phyloP scores from a whole-genome alignment of 2,329 filamentous ascomycete genomes.

The Fusarium keratoplasticum region DNA sequence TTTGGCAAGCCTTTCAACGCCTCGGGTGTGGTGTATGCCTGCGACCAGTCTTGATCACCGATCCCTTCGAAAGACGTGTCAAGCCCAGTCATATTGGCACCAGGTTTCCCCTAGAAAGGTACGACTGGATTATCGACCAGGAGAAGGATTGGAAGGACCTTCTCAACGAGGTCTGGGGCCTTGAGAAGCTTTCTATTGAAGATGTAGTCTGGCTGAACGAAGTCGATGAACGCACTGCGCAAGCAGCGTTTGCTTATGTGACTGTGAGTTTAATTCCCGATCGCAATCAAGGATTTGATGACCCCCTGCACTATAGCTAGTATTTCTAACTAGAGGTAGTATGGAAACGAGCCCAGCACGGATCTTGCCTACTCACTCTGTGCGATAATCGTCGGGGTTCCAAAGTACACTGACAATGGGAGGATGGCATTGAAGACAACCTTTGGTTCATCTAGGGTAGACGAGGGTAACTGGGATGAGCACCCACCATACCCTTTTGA shows the following conservation, averaged over 20 bases:
- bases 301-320: neutral
- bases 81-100: neutral
- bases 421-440: neutral
- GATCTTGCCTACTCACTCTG: neutral
- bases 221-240: neutral
- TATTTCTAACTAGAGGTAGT: neutral
- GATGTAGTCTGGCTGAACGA: constrained; percentile 1
- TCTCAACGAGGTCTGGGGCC: neutral
- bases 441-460: neutral
- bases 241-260: neutral
- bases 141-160: neutral
- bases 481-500: neutral
- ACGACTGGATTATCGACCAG: neutral
- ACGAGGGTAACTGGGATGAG: neutral
- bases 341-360: neutral
- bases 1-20: constrained; percentile 2
- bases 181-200: neutral
- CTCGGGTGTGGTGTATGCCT: constrained; percentile 4
- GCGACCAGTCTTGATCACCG: neutral
- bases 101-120: neutral
- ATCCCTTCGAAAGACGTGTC: neutral
- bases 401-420: neutral
- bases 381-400: constrained; percentile 2
- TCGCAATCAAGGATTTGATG: neutral
- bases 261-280: neutral